These are phyloP conservation scores for Paraconiothyrium brasiliense DNA, from an alignment of 2,329 filamentous ascomycete species.

Conservation along the genomic window DNA sequence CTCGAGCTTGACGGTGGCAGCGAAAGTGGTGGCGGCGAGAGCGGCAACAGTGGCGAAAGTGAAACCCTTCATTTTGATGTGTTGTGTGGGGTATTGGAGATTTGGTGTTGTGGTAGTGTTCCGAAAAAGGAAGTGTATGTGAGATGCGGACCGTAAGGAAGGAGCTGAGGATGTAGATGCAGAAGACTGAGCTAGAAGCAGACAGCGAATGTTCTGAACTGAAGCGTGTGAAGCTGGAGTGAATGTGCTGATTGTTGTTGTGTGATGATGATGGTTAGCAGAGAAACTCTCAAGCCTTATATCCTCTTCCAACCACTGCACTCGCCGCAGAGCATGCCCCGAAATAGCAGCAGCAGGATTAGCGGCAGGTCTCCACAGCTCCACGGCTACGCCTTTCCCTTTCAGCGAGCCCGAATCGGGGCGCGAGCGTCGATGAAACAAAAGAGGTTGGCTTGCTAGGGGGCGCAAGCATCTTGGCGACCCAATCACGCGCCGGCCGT, in stretches of 20 bases:
- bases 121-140: slow-evolving; percentile 11
- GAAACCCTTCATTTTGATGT: slow-evolving; percentile 30
- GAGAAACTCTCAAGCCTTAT: slow-evolving; percentile 8
- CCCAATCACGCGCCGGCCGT: slow-evolving; percentile 7
- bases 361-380: slow-evolving; percentile 3
- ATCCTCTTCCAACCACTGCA: slow-evolving; percentile 10
- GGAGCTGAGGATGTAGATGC: background rate
- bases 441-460: slow-evolving; percentile 6
- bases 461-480: slow-evolving; percentile 3
- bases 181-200: background rate
- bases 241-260: slow-evolving; percentile 7
- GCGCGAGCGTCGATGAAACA: slow-evolving; percentile 13
- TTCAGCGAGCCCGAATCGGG: slow-evolving; percentile 10
- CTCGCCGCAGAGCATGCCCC: background rate
- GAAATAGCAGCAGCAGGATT: slow-evolving; percentile 17
- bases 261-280: slow-evolving; percentile 1
- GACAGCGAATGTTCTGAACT: slow-evolving; percentile 10
- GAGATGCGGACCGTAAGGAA: background rate
- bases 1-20: slow-evolving; percentile 31
- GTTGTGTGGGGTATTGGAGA: slow-evolving; percentile 9
- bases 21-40: slow-evolving; percentile 20
- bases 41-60: slow-evolving; percentile 22
- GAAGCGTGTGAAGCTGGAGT: slow-evolving; percentile 1
- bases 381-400: slow-evolving; percentile 2
- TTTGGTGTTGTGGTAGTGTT: background rate